These are phyloP conservation scores for Fusarium incarnatum DNA, from an alignment of 2,329 filamentous ascomycete genomes.

Conservation along the genomic window DNA sequence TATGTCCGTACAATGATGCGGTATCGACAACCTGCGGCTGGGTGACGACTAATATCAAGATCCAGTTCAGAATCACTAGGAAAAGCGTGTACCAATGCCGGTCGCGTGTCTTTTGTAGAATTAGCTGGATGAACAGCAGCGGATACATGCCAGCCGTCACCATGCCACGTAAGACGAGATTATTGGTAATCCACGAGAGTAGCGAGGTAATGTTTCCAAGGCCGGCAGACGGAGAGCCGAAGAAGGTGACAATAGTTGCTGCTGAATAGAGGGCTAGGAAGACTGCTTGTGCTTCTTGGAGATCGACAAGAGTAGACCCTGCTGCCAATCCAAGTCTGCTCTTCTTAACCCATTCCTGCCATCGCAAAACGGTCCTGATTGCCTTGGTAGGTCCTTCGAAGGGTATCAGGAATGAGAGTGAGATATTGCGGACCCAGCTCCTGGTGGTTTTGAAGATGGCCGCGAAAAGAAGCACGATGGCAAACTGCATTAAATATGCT, in stretches of 20 bases:
- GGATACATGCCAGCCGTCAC: neutral
- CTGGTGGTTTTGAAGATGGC: neutral
- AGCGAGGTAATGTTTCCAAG: neutral
- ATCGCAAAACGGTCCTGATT: accelerated
- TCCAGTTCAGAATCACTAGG: neutral
- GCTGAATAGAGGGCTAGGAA: neutral
- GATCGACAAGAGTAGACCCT: neutral
- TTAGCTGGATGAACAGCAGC: neutral
- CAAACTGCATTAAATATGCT: slow-evolving; percentile 3
- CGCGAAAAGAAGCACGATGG: neutral
- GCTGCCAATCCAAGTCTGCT: neutral
- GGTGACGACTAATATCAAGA: neutral
- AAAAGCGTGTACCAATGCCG: neutral
- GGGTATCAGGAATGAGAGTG: accelerated
- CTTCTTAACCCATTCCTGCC: accelerated
- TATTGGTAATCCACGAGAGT: slow-evolving; percentile 3
- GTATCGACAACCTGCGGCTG: neutral
- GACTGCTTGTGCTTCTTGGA: slow-evolving; percentile 16
- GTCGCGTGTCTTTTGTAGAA: neutral
- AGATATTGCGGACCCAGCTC: neutral
- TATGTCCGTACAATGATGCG: neutral
- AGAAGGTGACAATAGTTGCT: neutral
- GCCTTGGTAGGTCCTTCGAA: neutral
- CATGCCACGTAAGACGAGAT: neutral
- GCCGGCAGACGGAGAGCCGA: neutral